A percentile compares a stretch with the other conserved stretches of the same genome.
phyloP scores from a whole-genome alignment of 2,329 filamentous ascomycete genomes.

The Stylonectria norvegica region DNA sequence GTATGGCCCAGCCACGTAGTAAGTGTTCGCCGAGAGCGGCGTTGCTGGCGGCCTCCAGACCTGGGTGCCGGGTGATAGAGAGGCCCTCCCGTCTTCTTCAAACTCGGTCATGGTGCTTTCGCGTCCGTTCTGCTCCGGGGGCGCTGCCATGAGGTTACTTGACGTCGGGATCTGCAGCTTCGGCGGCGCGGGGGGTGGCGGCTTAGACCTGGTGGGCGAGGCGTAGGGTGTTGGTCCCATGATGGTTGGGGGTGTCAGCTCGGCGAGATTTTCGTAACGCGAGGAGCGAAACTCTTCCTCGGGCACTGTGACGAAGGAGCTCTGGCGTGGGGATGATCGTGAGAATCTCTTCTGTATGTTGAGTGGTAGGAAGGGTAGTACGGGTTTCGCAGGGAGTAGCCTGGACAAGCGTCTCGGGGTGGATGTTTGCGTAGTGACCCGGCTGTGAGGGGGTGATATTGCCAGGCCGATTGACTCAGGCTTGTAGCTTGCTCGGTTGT shows the following conservation, averaged over 20 bases:
- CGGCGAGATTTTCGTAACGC: neutral
- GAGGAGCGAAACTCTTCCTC: conserved; percentile 6
- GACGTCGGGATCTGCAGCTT: conserved; percentile 28
- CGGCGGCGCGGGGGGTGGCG: conserved; percentile 21
- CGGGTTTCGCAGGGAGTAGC: conserved; percentile 45
- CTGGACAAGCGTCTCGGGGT: conserved; percentile 37
- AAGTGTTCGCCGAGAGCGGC: conserved; percentile 43
- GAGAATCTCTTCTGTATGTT: conserved; percentile 8
- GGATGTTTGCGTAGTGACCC: conserved; percentile 18
- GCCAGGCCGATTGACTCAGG: conserved; percentile 44
- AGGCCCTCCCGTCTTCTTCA: conserved; percentile 46
- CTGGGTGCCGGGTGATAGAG: conserved; percentile 36
- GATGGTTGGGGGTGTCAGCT: conserved; percentile 4
- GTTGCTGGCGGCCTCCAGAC: conserved; percentile 51
- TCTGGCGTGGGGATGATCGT: neutral
- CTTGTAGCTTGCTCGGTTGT: conserved; percentile 31
- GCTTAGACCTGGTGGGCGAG: conserved; percentile 15
- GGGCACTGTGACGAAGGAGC: conserved; percentile 5
- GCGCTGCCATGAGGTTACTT: conserved; percentile 3
- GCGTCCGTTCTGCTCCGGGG: conserved; percentile 21
- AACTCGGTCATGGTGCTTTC: conserved; percentile 51
- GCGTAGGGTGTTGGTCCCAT: conserved; percentile 6
- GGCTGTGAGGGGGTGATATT: conserved; percentile 34
- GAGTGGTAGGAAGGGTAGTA: conserved; percentile 32
- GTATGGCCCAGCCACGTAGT: conserved; percentile 50